A percentile compares a stretch with the other conserved stretches of the same genome.
Conservation (phyloP, 2,329 filamentous ascomycete species). For the Fusarium sp. region DNA sequence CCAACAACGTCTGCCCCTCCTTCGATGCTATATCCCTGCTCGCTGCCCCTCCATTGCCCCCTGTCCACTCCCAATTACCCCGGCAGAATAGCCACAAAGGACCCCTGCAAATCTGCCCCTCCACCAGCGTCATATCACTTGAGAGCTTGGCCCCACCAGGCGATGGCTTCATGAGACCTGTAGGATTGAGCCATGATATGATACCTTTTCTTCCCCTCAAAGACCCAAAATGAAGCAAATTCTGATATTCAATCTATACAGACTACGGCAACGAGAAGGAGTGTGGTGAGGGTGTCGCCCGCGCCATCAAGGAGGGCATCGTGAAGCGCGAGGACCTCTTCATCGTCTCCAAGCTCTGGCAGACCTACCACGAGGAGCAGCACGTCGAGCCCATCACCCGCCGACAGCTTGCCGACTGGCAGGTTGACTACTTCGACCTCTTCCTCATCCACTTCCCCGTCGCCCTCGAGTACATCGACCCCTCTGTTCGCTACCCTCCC, state of each 20-base stretch:
- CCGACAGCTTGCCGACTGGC: slow-evolving; percentile 85
- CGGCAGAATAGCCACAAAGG: slow-evolving; percentile 40
- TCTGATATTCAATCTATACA: slow-evolving; percentile 48
- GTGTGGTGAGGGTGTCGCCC: slow-evolving; percentile 79
- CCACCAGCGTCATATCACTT: slow-evolving; percentile 24
- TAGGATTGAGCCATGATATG: not conserved
- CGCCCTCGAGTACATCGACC: slow-evolving; percentile 87
- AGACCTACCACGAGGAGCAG: slow-evolving; percentile 87
- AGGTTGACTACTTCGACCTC: slow-evolving; percentile 89
- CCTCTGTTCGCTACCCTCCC: slow-evolving; percentile 81
- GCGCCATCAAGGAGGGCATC: slow-evolving; percentile 83
- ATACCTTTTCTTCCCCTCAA: not conserved
- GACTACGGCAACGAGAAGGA: slow-evolving; percentile 89
- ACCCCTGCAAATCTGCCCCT: slow-evolving; percentile 42
- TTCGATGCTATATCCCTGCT: slow-evolving; percentile 12
- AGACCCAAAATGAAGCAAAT: not conserved
- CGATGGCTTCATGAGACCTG: slow-evolving; percentile 30
- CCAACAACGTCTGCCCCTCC: slow-evolving; percentile 26
- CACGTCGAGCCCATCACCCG: slow-evolving; percentile 80
- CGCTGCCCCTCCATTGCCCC: slow-evolving; percentile 21
- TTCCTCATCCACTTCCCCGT: slow-evolving; percentile 93
- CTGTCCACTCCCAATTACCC: slow-evolving; percentile 38
- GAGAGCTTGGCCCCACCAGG: slow-evolving; percentile 20
- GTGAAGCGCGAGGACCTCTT: slow-evolving; percentile 90
- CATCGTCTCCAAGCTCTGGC: slow-evolving; percentile 94